Base-by-base conservation (phyloP, 2,329 filamentous ascomycete genomes). In the Herpotrichia juniperi region DNA sequence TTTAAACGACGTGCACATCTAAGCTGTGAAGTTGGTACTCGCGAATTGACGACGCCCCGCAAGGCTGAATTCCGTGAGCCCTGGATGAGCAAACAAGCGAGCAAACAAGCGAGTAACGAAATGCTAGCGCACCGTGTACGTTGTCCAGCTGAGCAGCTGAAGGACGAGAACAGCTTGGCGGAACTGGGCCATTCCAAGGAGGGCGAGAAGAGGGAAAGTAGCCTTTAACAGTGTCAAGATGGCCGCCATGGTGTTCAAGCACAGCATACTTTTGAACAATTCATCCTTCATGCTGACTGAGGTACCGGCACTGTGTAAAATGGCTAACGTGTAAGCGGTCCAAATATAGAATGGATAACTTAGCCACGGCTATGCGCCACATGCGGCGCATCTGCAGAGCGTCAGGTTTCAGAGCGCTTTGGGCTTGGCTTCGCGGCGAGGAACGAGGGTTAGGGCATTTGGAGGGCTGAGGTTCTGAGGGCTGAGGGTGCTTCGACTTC, bases 331-430 rank as follows among this genome's bases (percentile, higher is more conserved):
- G 26, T 28, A 37, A 24, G 7, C 19, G 10, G 19, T 24, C 19
- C 11, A 40, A 40, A 24, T 40, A 40, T 40, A 40, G 21, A 7
- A 40, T 22, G 19, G 37, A 3, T 25, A n/a, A 24, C 37, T 21
- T 24, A 34, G 11, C 34, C 6, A n/a, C n/a, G 34, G 4, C 14
- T 21, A 40, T n/a, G 19, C 24, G 42, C 28, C 42, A 45, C 26
- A 45, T 11, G 42, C 26, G n/a, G 26, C 42, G 42, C 30, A 45
- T 45, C 19, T 34, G 34, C 42, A n/a, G 16, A 4, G 34, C 14
- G 4, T 24, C 19, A 7, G n/a, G 37, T 40, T 40, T 40, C 37
- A 40, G 37, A n/a, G 37, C 19, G n/a, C n/a, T n/a, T n/a, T 40
- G 4, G 34, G 34, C 34, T 28, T 12, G 12, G 26, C 12, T 28